Conservation (phyloP, 345 rosid species). For the Xanthoceras sorbifolium region DNA sequence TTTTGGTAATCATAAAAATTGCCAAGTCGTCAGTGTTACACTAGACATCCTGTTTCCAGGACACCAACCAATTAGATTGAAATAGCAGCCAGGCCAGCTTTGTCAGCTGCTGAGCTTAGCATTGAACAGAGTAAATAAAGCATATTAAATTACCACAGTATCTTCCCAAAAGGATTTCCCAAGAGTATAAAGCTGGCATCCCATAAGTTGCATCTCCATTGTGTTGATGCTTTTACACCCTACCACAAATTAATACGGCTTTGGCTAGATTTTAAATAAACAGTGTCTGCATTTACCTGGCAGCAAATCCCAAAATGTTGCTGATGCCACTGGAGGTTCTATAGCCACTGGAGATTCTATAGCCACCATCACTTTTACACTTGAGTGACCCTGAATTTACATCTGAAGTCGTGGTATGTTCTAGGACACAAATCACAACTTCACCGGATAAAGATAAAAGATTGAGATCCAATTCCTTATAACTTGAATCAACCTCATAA, state of each 20-base stretch:
- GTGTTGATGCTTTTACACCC: neutral
- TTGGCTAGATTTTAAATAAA: slow-evolving; percentile 4
- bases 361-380: slow-evolving; percentile 13
- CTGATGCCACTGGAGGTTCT: slow-evolving; percentile 8
- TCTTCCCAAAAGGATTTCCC: neutral
- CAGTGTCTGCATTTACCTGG: slow-evolving; percentile 37
- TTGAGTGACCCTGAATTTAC: slow-evolving; percentile 21
- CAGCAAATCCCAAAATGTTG: slow-evolving; percentile 31
- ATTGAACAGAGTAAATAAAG: neutral
- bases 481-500: slow-evolving; percentile 26
- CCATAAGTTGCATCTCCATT: neutral
- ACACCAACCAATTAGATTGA: neutral
- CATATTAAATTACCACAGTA: neutral
- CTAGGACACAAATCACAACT: slow-evolving; percentile 37
- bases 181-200: neutral
- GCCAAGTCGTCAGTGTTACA: neutral
- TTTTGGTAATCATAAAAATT: neutral
- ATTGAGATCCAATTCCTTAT: slow-evolving; percentile 22
- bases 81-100: slow-evolving; percentile 2
- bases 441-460: slow-evolving; percentile 36
- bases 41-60: neutral
- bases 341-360: neutral
- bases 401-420: slow-evolving; percentile 29
- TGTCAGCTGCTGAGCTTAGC: neutral
- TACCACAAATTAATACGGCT: neutral